Base-by-base conservation (phyloP, 306 rosid species). In the Prunus kanzakura region DNA sequence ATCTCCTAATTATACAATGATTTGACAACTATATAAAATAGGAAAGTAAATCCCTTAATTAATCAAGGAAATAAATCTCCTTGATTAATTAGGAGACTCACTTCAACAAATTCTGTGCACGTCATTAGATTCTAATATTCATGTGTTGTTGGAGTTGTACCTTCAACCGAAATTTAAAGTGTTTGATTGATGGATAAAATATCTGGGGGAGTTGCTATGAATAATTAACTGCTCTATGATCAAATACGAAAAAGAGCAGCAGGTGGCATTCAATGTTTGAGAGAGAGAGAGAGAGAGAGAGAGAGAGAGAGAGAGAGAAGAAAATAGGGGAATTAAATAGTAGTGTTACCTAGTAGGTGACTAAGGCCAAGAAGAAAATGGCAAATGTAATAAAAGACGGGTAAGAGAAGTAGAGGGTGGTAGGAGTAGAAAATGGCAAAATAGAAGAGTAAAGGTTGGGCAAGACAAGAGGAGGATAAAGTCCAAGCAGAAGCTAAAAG, bases 401-500 rank as follows among this genome's bases (percentile, higher is more conserved):
- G 54, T 35, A 35, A 35, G 41, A 35, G 41, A 35, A 35, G 1
- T 35, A 5, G 4, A 35, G 41, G 41, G 8, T 35, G 41, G 8
- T 35, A 35, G 41, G 41, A 35, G 1, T 35, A 35, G 60, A 47
- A 61, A 69, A 55, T 46, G 63, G 29, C 58, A 38, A 66, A 43
- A 57, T 5, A 22, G 14, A 32, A 7, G 30, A 56, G 19, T 2
- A 27, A 6, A 50, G 11, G 41, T 13, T 43, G 20, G 35, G 15
- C 35, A 45, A 4, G 43, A 35, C n/a, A 51, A 20, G 22, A 32
- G 46, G 47, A 22, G 35, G 43, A 49, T 27, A 67, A 61, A 70
- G 45, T 47, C 71, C 66, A 62, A 71, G 50, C n/a, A 23, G 76
- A 51, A 38, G 77, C 64, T 32, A 50, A 70, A 69, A 77, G 54